Evolutionary conservation across 2,329 filamentous ascomycete genomes (phyloP), one percentile per base, ranked within the genome.

Genomic region (Amesomyces nigricolor): DNA sequence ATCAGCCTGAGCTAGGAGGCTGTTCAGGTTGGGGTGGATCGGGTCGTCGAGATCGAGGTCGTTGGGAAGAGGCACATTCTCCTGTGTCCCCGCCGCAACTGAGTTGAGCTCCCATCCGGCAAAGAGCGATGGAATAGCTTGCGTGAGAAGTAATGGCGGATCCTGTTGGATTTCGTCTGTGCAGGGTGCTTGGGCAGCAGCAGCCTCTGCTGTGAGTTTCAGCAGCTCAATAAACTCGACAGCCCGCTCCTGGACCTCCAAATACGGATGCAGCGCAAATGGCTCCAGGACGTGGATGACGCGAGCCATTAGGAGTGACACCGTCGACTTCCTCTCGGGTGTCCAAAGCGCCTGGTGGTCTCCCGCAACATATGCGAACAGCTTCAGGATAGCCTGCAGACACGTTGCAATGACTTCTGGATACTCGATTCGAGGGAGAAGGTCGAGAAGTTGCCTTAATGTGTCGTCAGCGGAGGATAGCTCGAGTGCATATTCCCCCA

Each of bases 191-290:
- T 91, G 87, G 1, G 78, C 83, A 8, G 84, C 80, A 3, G 82
- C 82, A 13, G 92, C 91, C 72, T 99, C 94, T 1, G 85, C 84
- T 2, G 89, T 90, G 44, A 99, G 77, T 56, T 90, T 90, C 65
- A 97, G 82, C 11, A 97, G 78, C 68, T 99, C 94, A 0, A 91
- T 80, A 64, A 96, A 95, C 67, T 96, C 91, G 1, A 96, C 91
- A 3, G 91, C 87, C 54, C 94, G 83, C 70, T 97, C 94, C 71
- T 99, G 94, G 3, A 99, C 91, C 68, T 99, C 94, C 1, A 99
- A 78, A 64, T 85, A 89, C 0, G 92, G 91, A 68, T 97, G 90
- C 40, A 86, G 78, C 0, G 85, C 83, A 14, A 97, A 72, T 0
- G 85, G 82, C 64, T 97, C 91, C 19, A 96, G 75, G 47, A 89